A percentile compares a stretch with the other conserved stretches of the same genome.
These are phyloP conservation scores for Yamadazyma tumulicola DNA, from an alignment of 805 yeast genomes.

Conservation along the genomic window DNA sequence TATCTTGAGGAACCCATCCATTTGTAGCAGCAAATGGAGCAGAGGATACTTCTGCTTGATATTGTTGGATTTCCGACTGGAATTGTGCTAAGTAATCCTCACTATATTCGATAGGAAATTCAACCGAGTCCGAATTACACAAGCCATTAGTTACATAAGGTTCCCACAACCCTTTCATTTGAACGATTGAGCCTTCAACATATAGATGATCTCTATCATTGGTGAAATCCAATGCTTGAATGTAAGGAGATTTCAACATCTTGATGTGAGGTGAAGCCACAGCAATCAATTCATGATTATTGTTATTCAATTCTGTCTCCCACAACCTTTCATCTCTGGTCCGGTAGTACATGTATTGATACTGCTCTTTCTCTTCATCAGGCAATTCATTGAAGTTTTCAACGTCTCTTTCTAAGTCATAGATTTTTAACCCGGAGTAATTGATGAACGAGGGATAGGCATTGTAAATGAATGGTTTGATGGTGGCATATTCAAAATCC, in stretches of 20 bases:
- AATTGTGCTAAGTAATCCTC: slow-evolving; percentile 59
- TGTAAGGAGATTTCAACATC: slow-evolving; percentile 61
- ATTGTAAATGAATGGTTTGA: slow-evolving; percentile 79
- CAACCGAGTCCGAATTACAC: slow-evolving; percentile 38
- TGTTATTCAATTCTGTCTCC: slow-evolving; percentile 72
- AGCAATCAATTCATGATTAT: slow-evolving; percentile 64
- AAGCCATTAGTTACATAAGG: slow-evolving; percentile 57
- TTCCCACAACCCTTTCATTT: slow-evolving; percentile 67
- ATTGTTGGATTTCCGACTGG: slow-evolving; percentile 54
- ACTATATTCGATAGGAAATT: slow-evolving; percentile 59
- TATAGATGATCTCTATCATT: slow-evolving; percentile 57
- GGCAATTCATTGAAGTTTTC: slow-evolving; percentile 64
- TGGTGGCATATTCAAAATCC: slow-evolving; percentile 79
- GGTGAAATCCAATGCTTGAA: slow-evolving; percentile 57
- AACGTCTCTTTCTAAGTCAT: slow-evolving; percentile 68
- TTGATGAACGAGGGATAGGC: slow-evolving; percentile 80
- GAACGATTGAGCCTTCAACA: slow-evolving; percentile 64
- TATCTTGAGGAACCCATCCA: slow-evolving; percentile 95
- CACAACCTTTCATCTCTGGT: slow-evolving; percentile 89
- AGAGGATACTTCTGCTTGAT: slow-evolving; percentile 63
- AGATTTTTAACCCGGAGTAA: slow-evolving; percentile 86
- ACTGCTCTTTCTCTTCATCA: slow-evolving; percentile 74
- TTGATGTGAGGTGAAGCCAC: slow-evolving; percentile 84
- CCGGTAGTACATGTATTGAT: slow-evolving; percentile 80
- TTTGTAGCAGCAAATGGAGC: slow-evolving; percentile 86